phyloP scores from a whole-genome alignment of 1,284 basidiomycete species.

The Schizopora paradoxa region DNA sequence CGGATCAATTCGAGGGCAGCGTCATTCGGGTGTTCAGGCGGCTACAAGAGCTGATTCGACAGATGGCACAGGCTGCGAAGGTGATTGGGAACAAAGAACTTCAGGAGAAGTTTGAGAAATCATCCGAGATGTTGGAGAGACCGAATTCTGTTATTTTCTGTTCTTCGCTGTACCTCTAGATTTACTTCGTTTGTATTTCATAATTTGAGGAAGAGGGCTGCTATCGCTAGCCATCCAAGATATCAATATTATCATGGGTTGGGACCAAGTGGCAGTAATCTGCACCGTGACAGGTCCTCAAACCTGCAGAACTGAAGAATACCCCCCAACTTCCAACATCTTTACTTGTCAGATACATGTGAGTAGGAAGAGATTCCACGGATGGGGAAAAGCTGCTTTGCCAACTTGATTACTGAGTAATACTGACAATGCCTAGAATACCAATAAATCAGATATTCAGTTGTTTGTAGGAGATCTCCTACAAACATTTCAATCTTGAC shows the following conservation, averaged over 20 bases:
- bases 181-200: not conserved
- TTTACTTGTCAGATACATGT: too few species aligned
- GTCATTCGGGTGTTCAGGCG: slow-evolving; percentile 93
- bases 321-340: too few species aligned
- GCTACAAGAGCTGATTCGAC: slow-evolving; percentile 88
- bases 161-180: slow-evolving; percentile 73
- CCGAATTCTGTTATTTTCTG: slow-evolving; percentile 94
- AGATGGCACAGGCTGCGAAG: slow-evolving; percentile 92
- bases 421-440: too few species aligned
- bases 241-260: not conserved
- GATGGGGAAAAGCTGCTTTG: too few species aligned
- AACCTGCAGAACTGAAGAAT: not conserved
- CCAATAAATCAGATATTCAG: too few species aligned
- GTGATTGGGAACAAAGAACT: slow-evolving; percentile 95
- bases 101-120: slow-evolving; percentile 85
- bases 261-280: not conserved
- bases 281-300: not conserved
- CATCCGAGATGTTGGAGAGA: slow-evolving; percentile 84
- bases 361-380: too few species aligned
- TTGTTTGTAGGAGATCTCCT: too few species aligned
- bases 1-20: slow-evolving; percentile 95
- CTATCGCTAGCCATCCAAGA: too few species aligned
- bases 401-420: too few species aligned
- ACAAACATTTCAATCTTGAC: too few species aligned
- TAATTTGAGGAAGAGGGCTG: too few species aligned